phyloP scores from a whole-genome alignment of 305 asterid genomes.

The Nicotiana rustica region DNA sequence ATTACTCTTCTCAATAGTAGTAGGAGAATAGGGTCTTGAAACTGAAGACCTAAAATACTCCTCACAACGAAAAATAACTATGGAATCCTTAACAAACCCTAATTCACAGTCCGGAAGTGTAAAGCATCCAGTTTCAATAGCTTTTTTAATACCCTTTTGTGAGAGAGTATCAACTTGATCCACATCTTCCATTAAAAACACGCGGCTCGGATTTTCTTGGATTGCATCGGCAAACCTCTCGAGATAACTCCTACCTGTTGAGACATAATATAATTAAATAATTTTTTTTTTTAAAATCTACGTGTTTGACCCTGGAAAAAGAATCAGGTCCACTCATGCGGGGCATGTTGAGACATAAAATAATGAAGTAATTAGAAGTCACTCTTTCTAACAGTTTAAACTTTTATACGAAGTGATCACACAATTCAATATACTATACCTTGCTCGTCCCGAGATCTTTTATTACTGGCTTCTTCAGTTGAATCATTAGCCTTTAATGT shows the following conservation, averaged over 20 bases:
- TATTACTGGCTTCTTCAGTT: slow-evolving; percentile 54
- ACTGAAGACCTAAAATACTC: slow-evolving; percentile 34
- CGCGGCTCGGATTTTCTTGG: slow-evolving; percentile 66
- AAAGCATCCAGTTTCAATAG: slow-evolving; percentile 55
- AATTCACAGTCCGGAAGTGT: slow-evolving; percentile 46
- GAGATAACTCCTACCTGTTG: slow-evolving; percentile 43
- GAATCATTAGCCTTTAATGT: slow-evolving; percentile 35
- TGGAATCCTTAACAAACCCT: slow-evolving; percentile 66
- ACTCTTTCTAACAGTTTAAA: neutral
- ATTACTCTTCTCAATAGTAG: neutral
- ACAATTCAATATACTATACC: slow-evolving; percentile 35
- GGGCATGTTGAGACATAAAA: neutral
- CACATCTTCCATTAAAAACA: slow-evolving; percentile 71
- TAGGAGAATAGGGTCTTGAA: slow-evolving; percentile 48
- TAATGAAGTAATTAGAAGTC: neutral
- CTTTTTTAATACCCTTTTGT: slow-evolving; percentile 55
- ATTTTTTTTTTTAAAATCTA: neutral
- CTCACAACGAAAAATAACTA: slow-evolving; percentile 67
- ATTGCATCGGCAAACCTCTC: slow-evolving; percentile 70
- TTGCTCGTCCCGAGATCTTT: slow-evolving; percentile 64
- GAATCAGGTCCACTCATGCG: neutral
- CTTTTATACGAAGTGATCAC: neutral
- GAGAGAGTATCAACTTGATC: slow-evolving; percentile 59
- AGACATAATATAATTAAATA: slow-evolving; percentile 12
- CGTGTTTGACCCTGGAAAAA: neutral